phyloP scores from a whole-genome alignment of 2,329 filamentous ascomycete genomes.

The Talaromyces sp. region DNA sequence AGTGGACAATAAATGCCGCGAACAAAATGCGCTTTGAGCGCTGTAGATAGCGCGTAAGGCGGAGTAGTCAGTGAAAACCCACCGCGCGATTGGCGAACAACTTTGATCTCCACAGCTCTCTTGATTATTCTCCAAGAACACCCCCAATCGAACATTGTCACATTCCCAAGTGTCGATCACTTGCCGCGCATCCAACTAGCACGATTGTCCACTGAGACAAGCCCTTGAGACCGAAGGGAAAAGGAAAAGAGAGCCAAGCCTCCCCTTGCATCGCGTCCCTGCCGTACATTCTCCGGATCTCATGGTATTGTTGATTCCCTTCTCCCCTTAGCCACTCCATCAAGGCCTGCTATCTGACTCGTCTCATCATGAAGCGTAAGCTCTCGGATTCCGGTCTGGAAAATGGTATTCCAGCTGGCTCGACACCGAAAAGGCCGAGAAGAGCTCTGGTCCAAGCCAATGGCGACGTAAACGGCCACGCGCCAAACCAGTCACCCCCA shows the following conservation, averaged over 20 bases:
- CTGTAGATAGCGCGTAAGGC: slow-evolving; percentile 1
- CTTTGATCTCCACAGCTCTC: slow-evolving; percentile 2
- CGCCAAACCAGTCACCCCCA: slow-evolving; percentile 12
- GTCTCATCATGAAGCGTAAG: slow-evolving; percentile 45
- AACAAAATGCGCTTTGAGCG: neutral
- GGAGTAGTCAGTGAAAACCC: slow-evolving; percentile 10
- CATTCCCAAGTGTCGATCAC: slow-evolving; percentile 8
- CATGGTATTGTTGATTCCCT: slow-evolving; percentile 37
- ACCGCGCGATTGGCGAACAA: slow-evolving; percentile 4
- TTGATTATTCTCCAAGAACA: neutral
- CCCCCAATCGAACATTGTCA: slow-evolving; percentile 1
- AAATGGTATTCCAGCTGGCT: slow-evolving; percentile 36
- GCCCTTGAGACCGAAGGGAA: neutral
- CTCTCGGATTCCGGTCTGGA: slow-evolving; percentile 39
- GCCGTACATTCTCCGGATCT: slow-evolving; percentile 31
- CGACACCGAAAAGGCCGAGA: slow-evolving; percentile 44
- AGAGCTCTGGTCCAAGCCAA: slow-evolving; percentile 27
- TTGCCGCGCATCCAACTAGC: neutral
- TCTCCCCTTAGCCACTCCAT: slow-evolving; percentile 20
- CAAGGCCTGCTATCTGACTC: slow-evolving; percentile 18
- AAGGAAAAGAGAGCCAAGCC: neutral
- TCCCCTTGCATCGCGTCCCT: slow-evolving; percentile 33
- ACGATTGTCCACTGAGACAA: slow-evolving; percentile 3
- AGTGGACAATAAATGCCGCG: neutral
- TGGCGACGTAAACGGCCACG: slow-evolving; percentile 31